Percentiles rank a stretch among this genome's conserved stretches.
phyloP scores from a whole-genome alignment of 2,329 filamentous ascomycete species.

The Curvularia spicifera region DNA sequence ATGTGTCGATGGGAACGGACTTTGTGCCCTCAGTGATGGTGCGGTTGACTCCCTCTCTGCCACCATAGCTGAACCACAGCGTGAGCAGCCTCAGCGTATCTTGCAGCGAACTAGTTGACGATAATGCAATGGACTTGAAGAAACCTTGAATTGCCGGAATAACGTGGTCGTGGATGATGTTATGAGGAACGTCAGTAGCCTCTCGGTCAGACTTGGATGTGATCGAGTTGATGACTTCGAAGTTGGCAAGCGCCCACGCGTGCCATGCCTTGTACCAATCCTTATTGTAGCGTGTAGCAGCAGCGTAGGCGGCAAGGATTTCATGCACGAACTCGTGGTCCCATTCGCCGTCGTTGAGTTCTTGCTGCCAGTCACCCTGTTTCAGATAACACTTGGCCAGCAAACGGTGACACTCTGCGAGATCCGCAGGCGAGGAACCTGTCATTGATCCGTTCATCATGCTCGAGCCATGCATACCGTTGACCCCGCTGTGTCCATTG shows the following conservation, averaged over 20 bases:
- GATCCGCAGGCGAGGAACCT: conserved; percentile 41
- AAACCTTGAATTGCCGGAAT: conserved; percentile 95
- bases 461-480: conserved; percentile 45
- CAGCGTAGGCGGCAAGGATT: conserved; percentile 86
- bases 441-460: conserved; percentile 35
- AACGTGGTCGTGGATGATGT: conserved; percentile 81
- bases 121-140: conserved; percentile 95
- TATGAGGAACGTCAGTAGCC: conserved; percentile 64
- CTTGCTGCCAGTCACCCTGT: conserved; percentile 94
- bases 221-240: conserved; percentile 91
- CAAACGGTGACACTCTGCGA: conserved; percentile 68
- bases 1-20: conserved; percentile 94
- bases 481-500: conserved; percentile 61
- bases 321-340: conserved; percentile 84
- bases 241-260: conserved; percentile 97
- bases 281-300: conserved; percentile 91
- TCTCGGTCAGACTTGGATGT: conserved; percentile 70
- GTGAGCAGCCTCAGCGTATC: conserved; percentile 92
- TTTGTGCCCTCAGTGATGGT: conserved; percentile 90
- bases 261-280: conserved; percentile 99
- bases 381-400: conserved; percentile 95
- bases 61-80: conserved; percentile 94
- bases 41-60: conserved; percentile 82
- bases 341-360: conserved; percentile 87
- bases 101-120: conserved; percentile 89